Evolutionary conservation across 1,284 basidiomycete species (phyloP), one percentile per base, ranked within the genome.

Genomic region (Apiotrichum mycotoxinovorans): DNA sequence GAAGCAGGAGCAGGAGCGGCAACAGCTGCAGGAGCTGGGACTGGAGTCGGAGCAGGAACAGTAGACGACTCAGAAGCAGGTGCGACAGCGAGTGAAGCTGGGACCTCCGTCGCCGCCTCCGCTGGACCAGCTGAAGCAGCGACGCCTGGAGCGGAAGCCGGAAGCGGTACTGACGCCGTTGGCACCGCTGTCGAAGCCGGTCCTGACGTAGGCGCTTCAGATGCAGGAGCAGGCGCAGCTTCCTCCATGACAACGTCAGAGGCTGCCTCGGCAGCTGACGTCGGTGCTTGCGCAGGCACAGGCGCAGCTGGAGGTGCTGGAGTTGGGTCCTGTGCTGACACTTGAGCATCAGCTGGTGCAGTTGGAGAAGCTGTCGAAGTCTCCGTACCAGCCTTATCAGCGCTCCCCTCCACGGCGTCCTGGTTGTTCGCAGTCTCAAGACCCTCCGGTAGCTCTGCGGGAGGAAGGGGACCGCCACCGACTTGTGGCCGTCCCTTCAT

Each of bases 401-500:
- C 30, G 7, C 5, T 30, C 30, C 12, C 30, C 30, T 30, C 30
- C n/a, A n/a, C n/a, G n/a, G n/a, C n/a, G 30, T 30, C 30, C 30
- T 30, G 30, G 12, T 30, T 12, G 7, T 30, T 30, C 7, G 30
- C 7, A 10, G 10, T 15, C 22, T 4, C 41, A 20, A 8, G 12
- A 22, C 7, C 41, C 20, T 42, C 41, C 20, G 8, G n/a, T 10
- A n/a, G n/a, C n/a, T n/a, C n/a, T n/a, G n/a, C n/a, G n/a, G 43
- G 43, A 10, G 41, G 20, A 20, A 66, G 27, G 17, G 66, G 58
- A 22, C 72, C 72, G 2, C 72, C 72, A 14, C 72, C 72, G 9
- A 65, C 66, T 53, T 72, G 70, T n/a, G 56, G 60, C 0, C 61
- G 67, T 12, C 72, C 72, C 12, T 43, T 66, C 69, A 70, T 69